Percentiles rank a stretch among this genome's conserved stretches.
These are phyloP conservation scores for Hypericum androsaemum DNA, from an alignment of 345 rosid genomes.

Conservation along the genomic window DNA sequence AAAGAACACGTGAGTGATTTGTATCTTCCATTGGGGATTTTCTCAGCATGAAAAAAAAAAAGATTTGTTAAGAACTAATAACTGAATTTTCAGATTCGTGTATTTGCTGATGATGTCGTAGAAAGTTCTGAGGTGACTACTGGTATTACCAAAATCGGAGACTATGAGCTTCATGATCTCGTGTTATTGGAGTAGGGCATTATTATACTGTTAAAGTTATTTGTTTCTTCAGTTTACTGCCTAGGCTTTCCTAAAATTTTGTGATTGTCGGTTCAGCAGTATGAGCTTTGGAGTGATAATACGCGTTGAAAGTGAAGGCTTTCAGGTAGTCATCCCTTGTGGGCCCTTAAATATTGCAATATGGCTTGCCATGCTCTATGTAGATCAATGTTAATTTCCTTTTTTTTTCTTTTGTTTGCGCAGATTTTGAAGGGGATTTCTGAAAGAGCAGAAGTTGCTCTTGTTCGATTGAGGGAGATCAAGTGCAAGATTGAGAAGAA, in stretches of 20 bases:
- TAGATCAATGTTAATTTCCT: neutral
- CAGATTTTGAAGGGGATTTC: constrained; percentile 94
- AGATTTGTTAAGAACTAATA: neutral
- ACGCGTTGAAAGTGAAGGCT: constrained; percentile 93
- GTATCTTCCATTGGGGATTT: neutral
- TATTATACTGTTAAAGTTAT: constrained; percentile 6
- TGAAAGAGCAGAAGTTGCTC: constrained; percentile 76
- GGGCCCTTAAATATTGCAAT: neutral
- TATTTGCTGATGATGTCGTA: constrained; percentile 91
- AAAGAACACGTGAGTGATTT: constrained; percentile 72
- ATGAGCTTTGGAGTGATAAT: constrained; percentile 84
- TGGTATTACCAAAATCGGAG: constrained; percentile 79
- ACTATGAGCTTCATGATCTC: constrained; percentile 93
- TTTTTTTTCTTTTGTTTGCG: constrained; percentile 1
- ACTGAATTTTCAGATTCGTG: constrained; percentile 54
- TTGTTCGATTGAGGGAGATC: constrained; percentile 84
- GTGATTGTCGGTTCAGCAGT: constrained; percentile 45
- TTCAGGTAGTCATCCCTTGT: constrained; percentile 44
- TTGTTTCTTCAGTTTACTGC: neutral
- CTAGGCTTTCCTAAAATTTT: constrained; percentile 11
- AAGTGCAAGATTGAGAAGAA: constrained; percentile 84
- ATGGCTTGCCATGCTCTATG: neutral
- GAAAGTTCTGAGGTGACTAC: constrained; percentile 95
- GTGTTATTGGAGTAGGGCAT: constrained; percentile 76
- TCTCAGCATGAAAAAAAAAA: no score